A percentile compares a stretch with the other conserved stretches of the same genome.
phyloP scores from a whole-genome alignment of 2,329 filamentous ascomycete species.

The Clonostachys byssicola region DNA sequence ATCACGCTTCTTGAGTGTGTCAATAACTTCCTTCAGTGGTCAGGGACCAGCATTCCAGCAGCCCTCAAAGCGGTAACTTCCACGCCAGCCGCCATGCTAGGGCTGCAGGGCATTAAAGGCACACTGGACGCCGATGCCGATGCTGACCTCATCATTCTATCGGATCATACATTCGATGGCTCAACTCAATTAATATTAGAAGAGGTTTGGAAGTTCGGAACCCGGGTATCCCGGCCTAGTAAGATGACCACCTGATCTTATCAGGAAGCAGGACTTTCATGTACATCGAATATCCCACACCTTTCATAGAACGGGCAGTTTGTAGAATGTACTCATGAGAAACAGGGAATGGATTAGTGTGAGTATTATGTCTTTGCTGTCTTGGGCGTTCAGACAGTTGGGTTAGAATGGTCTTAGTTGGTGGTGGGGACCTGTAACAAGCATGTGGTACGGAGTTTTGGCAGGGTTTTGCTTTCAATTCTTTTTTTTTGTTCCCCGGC shows the following conservation, averaged over 20 bases:
- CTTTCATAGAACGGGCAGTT: no score
- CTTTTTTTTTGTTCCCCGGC: no score
- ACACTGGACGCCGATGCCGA: conserved; percentile 58
- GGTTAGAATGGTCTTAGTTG: no score
- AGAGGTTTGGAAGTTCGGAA: conserved; percentile 78
- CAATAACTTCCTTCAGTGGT: conserved; percentile 76
- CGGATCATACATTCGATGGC: conserved; percentile 42
- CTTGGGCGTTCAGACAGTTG: no score
- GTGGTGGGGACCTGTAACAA: no score
- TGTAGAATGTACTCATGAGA: no score
- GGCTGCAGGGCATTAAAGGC: conserved; percentile 64
- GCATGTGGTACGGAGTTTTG: no score
- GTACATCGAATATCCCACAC: no score
- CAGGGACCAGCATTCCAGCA: conserved; percentile 61
- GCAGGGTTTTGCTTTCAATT: no score
- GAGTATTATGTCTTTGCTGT: no score
- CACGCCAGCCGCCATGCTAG: conserved; percentile 75
- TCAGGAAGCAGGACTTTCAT: no score
- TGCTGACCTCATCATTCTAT: conserved; percentile 66
- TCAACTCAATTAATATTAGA: conserved; percentile 57
- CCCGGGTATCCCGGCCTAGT: conserved; percentile 32
- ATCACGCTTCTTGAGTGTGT: conserved; percentile 78
- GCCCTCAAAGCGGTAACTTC: conserved; percentile 70
- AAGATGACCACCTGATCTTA: neutral
- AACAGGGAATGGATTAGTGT: no score